Evolutionary conservation across 2,329 filamentous ascomycete species (phyloP).

Genomic region (Venturia pyrina): DNA sequence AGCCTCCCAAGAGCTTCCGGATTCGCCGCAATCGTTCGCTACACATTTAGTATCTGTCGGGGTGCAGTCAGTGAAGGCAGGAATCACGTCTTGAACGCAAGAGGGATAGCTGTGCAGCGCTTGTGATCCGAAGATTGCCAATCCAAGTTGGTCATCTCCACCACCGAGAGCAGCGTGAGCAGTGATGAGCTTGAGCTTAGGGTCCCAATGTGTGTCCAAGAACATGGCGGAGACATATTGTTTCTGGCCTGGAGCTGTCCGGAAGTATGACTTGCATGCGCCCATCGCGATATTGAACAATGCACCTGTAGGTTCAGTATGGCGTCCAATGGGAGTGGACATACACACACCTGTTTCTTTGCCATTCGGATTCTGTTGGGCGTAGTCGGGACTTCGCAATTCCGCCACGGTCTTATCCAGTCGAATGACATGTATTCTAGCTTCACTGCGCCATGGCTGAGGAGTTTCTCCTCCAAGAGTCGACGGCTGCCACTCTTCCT

Average conservation of each 20-base stretch:
- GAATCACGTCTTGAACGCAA: constrained; percentile 79
- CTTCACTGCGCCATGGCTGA: constrained; percentile 75
- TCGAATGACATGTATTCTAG: constrained; percentile 78
- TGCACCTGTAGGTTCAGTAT: constrained; percentile 1
- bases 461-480: constrained; percentile 57
- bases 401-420: constrained; percentile 76
- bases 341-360: constrained; percentile 52
- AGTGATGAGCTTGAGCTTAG: constrained; percentile 53
- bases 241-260: constrained; percentile 63
- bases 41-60: constrained; percentile 71
- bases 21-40: constrained; percentile 77
- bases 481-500: constrained; percentile 88
- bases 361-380: constrained; percentile 65
- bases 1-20: constrained; percentile 90
- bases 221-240: constrained; percentile 81
- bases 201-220: constrained; percentile 84
- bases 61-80: constrained; percentile 84
- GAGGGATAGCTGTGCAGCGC: constrained; percentile 84
- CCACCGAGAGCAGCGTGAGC: constrained; percentile 82
- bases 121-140: constrained; percentile 89
- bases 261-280: constrained; percentile 70
- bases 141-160: constrained; percentile 45
- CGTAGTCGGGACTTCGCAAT: constrained; percentile 64
- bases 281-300: constrained; percentile 69
- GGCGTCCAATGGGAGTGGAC: background rate